Evolutionary conservation across 495 filamentous ascomycete species (phyloP).

Genomic region (Bacidia rubella): DNA sequence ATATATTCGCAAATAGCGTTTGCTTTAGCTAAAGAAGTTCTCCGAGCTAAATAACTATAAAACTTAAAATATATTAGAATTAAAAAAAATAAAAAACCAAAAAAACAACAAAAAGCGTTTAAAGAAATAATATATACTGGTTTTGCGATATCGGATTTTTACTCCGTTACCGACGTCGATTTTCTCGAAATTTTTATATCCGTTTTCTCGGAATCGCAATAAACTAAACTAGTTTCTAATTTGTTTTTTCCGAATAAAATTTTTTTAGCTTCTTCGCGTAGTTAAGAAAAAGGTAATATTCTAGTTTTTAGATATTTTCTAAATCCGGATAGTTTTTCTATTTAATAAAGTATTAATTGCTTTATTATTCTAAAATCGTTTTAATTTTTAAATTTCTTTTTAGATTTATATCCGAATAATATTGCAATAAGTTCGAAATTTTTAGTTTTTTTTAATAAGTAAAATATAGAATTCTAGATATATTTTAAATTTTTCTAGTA

Average conservation of each 20-base stretch:
- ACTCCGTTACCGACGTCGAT: not conserved
- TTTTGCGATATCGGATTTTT: too few relatives aligned
- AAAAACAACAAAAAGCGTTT: not conserved
- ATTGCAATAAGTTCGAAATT: not conserved
- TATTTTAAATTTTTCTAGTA: slow-evolving; percentile 2
- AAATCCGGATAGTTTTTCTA: slow-evolving; percentile 1
- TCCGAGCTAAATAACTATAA: too few relatives aligned
- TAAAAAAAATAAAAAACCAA: not conserved
- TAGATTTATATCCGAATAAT: not conserved
- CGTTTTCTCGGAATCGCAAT: not conserved
- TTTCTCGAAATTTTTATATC: not conserved
- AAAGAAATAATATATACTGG: not conserved
- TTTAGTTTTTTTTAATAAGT: slow-evolving; percentile 2
- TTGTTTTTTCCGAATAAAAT: not conserved
- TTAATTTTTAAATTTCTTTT: slow-evolving; percentile 4
- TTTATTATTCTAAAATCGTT: slow-evolving; percentile 4
- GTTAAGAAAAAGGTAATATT: not conserved
- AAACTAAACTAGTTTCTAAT: not conserved
- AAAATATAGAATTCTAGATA: slow-evolving; percentile 6
- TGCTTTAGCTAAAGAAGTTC: too few relatives aligned
- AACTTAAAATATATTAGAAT: not conserved
- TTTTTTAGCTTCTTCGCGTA: not conserved
- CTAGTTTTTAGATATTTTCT: slow-evolving; percentile 5
- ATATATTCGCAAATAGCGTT: not conserved
- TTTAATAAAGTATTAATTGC: slow-evolving; percentile 5